Conservation (phyloP, 768 basidiomycete genomes). For the Mycena floridula region DNA sequence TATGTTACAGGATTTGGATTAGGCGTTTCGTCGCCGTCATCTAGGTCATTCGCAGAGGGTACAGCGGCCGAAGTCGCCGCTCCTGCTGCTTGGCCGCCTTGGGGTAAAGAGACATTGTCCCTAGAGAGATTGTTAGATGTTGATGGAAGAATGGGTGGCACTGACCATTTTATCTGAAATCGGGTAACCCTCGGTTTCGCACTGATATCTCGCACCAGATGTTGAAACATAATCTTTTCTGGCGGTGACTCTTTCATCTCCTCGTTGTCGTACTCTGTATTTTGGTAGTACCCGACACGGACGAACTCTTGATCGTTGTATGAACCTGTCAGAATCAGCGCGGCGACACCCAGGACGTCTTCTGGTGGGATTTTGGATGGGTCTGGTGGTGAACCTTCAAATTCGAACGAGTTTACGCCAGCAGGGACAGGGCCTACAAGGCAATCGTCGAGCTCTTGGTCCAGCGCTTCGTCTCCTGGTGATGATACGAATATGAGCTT, state of each 20-base stretch:
- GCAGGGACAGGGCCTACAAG: slow-evolving; percentile 95
- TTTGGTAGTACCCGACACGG: slow-evolving; percentile 98
- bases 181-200: slow-evolving; percentile 91
- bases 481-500: slow-evolving; percentile 94
- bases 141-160: slow-evolving; percentile 1
- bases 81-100: slow-evolving; percentile 29
- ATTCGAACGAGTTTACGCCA: slow-evolving; percentile 98
- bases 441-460: slow-evolving; percentile 97
- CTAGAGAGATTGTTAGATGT: slow-evolving; percentile 14
- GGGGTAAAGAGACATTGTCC: slow-evolving; percentile 37
- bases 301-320: slow-evolving; percentile 98
- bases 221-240: slow-evolving; percentile 63
- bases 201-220: slow-evolving; percentile 81
- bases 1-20: no score
- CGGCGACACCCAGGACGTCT: slow-evolving; percentile 94
- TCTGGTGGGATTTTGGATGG: slow-evolving; percentile 80
- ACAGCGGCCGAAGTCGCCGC: slow-evolving; percentile 49
- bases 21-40: slow-evolving; percentile 5
- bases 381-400: slow-evolving; percentile 81
- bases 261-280: slow-evolving; percentile 96
- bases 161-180: slow-evolving; percentile 84
- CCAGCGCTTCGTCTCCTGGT: slow-evolving; percentile 83
- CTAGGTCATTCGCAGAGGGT: slow-evolving; percentile 48
- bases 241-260: slow-evolving; percentile 80
- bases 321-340: slow-evolving; percentile 92